phyloP scores from a whole-genome alignment of 768 basidiomycete species.

The Phylloporus sp. region DNA sequence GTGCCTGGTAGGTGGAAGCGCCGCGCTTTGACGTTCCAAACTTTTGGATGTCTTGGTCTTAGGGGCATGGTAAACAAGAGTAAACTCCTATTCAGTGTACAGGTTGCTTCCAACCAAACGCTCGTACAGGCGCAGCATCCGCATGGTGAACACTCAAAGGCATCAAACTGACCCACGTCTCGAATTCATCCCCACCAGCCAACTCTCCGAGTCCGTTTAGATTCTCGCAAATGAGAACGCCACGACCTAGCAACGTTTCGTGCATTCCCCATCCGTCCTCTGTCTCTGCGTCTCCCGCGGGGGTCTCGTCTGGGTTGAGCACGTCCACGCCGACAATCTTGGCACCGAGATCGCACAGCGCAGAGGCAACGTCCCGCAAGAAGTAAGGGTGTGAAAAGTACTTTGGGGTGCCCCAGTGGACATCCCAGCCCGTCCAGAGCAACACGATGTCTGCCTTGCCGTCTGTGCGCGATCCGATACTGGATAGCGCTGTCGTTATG shows the following conservation, averaged over 20 bases:
- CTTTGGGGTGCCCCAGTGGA: slow-evolving; percentile 42
- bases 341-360: slow-evolving; percentile 49
- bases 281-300: slow-evolving; percentile 7
- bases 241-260: slow-evolving; percentile 53
- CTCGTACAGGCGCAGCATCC: slow-evolving; percentile 72
- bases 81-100: slow-evolving; percentile 18
- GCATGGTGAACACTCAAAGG: slow-evolving; percentile 55
- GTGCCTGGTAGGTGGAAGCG: too few relatives aligned
- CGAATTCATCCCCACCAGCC: slow-evolving; percentile 9
- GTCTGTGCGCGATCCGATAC: slow-evolving; percentile 23
- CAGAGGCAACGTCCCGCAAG: slow-evolving; percentile 45
- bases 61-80: slow-evolving; percentile 7
- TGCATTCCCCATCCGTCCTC: slow-evolving; percentile 48
- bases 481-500: slow-evolving; percentile 1
- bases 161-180: slow-evolving; percentile 49
- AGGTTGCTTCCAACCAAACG: slow-evolving; percentile 48
- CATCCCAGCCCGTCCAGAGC: slow-evolving; percentile 67
- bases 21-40: too few relatives aligned
- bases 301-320: slow-evolving; percentile 65
- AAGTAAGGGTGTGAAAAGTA: slow-evolving; percentile 70
- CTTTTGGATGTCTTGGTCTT: slow-evolving; percentile 6
- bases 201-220: slow-evolving; percentile 51
- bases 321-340: slow-evolving; percentile 60
- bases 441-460: slow-evolving; percentile 42
- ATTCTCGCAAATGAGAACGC: slow-evolving; percentile 69